phyloP scores from a whole-genome alignment of 2,329 filamentous ascomycete species.

The Rutstroemia sydowiana region DNA sequence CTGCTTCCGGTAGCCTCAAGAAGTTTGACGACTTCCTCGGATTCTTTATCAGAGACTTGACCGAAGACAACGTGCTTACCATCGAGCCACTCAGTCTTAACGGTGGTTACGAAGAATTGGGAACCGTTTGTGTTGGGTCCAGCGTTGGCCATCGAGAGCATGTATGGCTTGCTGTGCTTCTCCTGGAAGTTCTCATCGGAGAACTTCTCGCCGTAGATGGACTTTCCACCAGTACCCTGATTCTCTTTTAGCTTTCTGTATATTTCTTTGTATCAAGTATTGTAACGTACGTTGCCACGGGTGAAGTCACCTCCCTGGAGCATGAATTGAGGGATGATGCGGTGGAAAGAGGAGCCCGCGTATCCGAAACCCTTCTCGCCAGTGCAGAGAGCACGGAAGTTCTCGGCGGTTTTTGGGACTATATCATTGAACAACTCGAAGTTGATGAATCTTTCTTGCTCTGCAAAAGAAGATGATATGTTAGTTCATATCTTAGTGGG shows the following conservation, averaged over 20 bases:
- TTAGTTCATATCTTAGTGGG: conserved; percentile 18
- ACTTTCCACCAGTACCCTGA: conserved; percentile 79
- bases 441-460: conserved; percentile 69
- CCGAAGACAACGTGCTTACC: conserved; percentile 95
- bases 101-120: conserved; percentile 97
- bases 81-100: conserved; percentile 89
- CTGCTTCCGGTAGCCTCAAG: conserved; percentile 53
- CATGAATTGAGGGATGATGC: conserved; percentile 90
- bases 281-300: conserved; percentile 68
- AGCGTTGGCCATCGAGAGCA: conserved; percentile 93
- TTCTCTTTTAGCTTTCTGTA: conserved; percentile 50
- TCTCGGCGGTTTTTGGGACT: conserved; percentile 91
- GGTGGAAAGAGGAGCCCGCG: conserved; percentile 79
- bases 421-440: conserved; percentile 75
- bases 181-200: conserved; percentile 82
- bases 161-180: conserved; percentile 67
- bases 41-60: conserved; percentile 45
- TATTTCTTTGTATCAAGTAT: conserved; percentile 13
- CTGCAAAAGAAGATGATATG: conserved; percentile 32
- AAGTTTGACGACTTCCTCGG: conserved; percentile 48
- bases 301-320: conserved; percentile 96
- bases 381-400: conserved; percentile 91
- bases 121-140: conserved; percentile 97
- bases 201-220: conserved; percentile 94
- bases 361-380: conserved; percentile 77